Base-by-base conservation (phyloP, 495 filamentous ascomycete genomes). In the Penicillium parvum region DNA sequence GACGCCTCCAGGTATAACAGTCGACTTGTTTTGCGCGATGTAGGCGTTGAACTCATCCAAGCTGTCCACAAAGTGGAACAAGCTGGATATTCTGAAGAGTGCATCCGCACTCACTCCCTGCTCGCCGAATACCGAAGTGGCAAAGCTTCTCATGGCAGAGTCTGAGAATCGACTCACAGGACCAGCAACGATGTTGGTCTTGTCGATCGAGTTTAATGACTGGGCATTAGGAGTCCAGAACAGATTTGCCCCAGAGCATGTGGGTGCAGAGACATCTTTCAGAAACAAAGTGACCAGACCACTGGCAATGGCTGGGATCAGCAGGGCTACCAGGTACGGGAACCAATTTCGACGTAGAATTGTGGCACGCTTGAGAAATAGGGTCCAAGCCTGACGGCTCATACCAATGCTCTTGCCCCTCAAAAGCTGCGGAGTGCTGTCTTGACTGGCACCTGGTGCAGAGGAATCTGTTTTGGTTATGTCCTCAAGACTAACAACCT, bases 321-420 rank as follows among this genome's bases (percentile, higher is more conserved):
- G 39, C 23, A 89, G 71, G 2, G 86, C 86, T 7, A 79, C 81
- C 3, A 76, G 59, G 27, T 84, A 86, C 5, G 87, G 86, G 37
- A 90, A 71, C 64, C 77, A 83, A 54, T 90, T 90, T 29, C 80
- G 72, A 42, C 82, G 82, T 35, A 91, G 69, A 32, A 95, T 85
- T 3, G 83, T 87, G 40, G 77, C 71, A 12, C 89, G 73, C 63
- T 95, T 95, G 27, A 73, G 65, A 57, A 92, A 89, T 10, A 95
- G 61, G 7, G 89, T 80, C 62, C 73, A 77, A 0, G 75, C 76
- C 66, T 95, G 89, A 20, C 68, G 68, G 7, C 77, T 49, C 49
- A 84, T 76, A 10, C 76, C 71, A 32, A 90, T 81, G 14, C 74
- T 73, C 42, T 69, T 71, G 3, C 88, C 89, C 3, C 82, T 81